Evolutionary conservation across 164 flowering plant species (phyloP).

Genomic region (Annona cherimola): DNA sequence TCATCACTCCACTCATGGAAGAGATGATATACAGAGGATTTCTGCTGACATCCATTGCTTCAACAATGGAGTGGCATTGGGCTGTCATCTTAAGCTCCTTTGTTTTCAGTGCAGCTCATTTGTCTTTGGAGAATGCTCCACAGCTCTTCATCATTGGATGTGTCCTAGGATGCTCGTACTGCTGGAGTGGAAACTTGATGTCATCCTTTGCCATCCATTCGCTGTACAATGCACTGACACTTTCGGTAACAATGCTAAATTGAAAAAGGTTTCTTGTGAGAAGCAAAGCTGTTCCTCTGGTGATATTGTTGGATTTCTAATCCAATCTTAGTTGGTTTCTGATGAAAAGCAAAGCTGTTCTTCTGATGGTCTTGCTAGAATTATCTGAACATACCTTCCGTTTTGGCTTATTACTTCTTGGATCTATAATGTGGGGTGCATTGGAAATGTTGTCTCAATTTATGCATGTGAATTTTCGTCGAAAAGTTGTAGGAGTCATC

Average conservation of each 20-base stretch:
- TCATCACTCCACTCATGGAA: constrained; percentile 69
- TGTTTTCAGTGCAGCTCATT: constrained; percentile 68
- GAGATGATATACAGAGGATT: constrained; percentile 85
- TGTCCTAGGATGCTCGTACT: constrained; percentile 75
- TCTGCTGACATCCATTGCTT: constrained; percentile 52
- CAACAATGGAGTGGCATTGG: constrained; percentile 58
- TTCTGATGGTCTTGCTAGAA: too few relatives aligned
- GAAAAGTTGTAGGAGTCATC: too few relatives aligned
- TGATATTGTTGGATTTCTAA: too few relatives aligned
- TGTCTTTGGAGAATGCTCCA: constrained; percentile 64
- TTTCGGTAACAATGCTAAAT: constrained; percentile 33
- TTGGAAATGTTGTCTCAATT: too few relatives aligned
- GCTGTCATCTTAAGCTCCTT: constrained; percentile 67
- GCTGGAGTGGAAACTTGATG: constrained; percentile 72
- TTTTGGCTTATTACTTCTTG: too few relatives aligned
- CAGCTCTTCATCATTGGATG: constrained; percentile 70
- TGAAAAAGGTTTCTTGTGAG: background rate
- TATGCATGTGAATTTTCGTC: too few relatives aligned
- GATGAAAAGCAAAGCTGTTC: too few relatives aligned
- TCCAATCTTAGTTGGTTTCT: too few relatives aligned
- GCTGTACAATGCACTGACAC: constrained; percentile 63
- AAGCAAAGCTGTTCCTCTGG: too few relatives aligned
- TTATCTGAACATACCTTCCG: too few relatives aligned
- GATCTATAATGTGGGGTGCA: too few relatives aligned
- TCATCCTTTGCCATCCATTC: constrained; percentile 67